Conservation (phyloP, 1,139 yeast genomes). For the Saccharomyces hybrid region DNA sequence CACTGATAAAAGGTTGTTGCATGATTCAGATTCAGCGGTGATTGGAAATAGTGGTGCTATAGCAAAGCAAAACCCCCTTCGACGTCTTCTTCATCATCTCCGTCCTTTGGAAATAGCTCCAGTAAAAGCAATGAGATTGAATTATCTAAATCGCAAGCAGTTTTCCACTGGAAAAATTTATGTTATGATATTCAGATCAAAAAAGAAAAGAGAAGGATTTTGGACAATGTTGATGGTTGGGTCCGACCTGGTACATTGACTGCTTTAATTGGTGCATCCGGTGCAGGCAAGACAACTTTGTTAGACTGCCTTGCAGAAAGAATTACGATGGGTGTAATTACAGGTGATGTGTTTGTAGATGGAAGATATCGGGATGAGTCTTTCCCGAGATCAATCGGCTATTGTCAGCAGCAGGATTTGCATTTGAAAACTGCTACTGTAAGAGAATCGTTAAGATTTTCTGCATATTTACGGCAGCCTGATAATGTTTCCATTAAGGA, state of each 20-base stretch:
- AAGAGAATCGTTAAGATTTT: slow-evolving; percentile 46
- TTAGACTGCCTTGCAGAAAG: slow-evolving; percentile 50
- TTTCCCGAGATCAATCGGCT: slow-evolving; percentile 50
- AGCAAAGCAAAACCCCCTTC: background rate
- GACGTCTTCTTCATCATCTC: background rate
- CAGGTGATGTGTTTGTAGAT: slow-evolving; percentile 53
- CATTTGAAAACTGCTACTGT: slow-evolving; percentile 50
- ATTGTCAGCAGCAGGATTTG: slow-evolving; percentile 54
- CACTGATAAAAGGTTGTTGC: slow-evolving; percentile 12
- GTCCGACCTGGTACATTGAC: slow-evolving; percentile 49
- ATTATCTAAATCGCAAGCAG: slow-evolving; percentile 15
- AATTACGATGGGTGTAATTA: slow-evolving; percentile 45
- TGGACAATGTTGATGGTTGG: slow-evolving; percentile 44
- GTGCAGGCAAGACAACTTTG: slow-evolving; percentile 64
- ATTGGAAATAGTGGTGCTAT: background rate
- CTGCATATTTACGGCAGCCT: slow-evolving; percentile 49
- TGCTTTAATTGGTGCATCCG: slow-evolving; percentile 64
- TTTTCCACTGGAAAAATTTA: slow-evolving; percentile 41
- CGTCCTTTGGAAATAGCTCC: background rate
- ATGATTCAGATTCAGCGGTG: slow-evolving; percentile 7
- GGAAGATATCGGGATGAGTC: slow-evolving; percentile 43
- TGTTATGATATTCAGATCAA: slow-evolving; percentile 35
- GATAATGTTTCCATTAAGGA: slow-evolving; percentile 39
- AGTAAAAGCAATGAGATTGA: slow-evolving; percentile 5
- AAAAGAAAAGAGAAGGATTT: slow-evolving; percentile 33